Percentiles rank a stretch among this genome's conserved stretches.
Conservation (phyloP, 768 basidiomycete genomes). For the Tulasnella sp. region DNA sequence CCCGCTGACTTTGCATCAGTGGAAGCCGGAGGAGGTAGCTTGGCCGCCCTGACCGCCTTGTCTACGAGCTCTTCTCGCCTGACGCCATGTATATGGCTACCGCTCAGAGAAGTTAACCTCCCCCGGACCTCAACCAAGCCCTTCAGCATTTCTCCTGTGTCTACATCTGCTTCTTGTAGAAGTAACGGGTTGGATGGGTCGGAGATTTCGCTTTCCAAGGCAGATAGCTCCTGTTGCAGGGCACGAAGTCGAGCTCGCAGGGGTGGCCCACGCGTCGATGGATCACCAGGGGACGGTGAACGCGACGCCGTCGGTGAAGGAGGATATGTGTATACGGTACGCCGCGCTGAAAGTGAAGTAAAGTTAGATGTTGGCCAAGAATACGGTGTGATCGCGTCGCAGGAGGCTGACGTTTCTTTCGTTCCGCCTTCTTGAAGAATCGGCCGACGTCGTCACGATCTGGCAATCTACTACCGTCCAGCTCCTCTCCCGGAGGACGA, state of each 20-base stretch:
- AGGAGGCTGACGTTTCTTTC: slow-evolving; percentile 41
- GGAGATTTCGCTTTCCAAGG: slow-evolving; percentile 74
- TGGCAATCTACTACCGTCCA: slow-evolving; percentile 60
- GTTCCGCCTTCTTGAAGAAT: slow-evolving; percentile 64
- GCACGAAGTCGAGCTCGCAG: slow-evolving; percentile 44
- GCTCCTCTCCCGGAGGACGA: slow-evolving; percentile 47
- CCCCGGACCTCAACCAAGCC: slow-evolving; percentile 68
- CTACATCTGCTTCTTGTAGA: slow-evolving; percentile 47
- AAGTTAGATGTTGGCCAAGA: not conserved
- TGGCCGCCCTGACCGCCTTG: not conserved
- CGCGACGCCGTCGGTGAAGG: slow-evolving; percentile 36
- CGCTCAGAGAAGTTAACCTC: slow-evolving; percentile 54
- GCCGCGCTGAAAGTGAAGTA: slow-evolving; percentile 28
- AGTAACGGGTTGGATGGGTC: slow-evolving; percentile 69
- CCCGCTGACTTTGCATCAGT: slow-evolving; percentile 5
- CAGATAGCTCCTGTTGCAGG: slow-evolving; percentile 68
- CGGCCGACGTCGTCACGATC: slow-evolving; percentile 58
- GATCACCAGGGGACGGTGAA: slow-evolving; percentile 34
- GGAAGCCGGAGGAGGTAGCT: slow-evolving; percentile 17
- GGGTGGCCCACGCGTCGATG: slow-evolving; percentile 31
- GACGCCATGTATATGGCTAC: not conserved
- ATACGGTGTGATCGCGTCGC: not conserved
- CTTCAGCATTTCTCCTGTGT: slow-evolving; percentile 67
- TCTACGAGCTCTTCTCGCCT: slow-evolving; percentile 4
- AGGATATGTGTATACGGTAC: slow-evolving; percentile 59